A percentile compares a stretch with the other conserved stretches of the same genome.
phyloP scores from a whole-genome alignment of 768 basidiomycete species.

The Daedalea quercina region DNA sequence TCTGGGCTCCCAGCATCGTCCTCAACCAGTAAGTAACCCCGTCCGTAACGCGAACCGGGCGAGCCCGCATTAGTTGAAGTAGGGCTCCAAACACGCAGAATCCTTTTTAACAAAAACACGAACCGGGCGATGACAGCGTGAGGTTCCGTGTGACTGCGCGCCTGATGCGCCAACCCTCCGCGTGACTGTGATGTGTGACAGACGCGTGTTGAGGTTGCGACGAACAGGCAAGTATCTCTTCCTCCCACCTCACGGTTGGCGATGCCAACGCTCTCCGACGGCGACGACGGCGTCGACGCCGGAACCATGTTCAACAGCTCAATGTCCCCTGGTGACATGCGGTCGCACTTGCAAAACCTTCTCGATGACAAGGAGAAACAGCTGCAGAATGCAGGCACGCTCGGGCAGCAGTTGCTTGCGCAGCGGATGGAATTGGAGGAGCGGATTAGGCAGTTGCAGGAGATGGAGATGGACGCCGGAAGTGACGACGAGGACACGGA shows the following conservation, averaged over 20 bases:
- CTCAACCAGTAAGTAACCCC: no score
- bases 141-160: not conserved
- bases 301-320: constrained; percentile 8
- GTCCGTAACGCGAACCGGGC: no score
- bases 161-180: not conserved
- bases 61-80: no score
- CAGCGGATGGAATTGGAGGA: constrained; percentile 94
- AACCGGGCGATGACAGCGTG: not conserved
- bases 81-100: no score
- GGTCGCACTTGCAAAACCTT: constrained; percentile 42
- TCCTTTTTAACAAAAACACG: not conserved
- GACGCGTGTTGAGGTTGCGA: not conserved
- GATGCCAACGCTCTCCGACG: constrained; percentile 29
- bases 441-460: constrained; percentile 77
- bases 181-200: constrained; percentile 1
- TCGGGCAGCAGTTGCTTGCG: constrained; percentile 88
- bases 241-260: not conserved
- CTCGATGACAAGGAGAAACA: constrained; percentile 90
- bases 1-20: no score
- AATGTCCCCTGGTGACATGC: constrained; percentile 24
- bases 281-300: constrained; percentile 16
- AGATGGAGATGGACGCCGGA: constrained; percentile 45
- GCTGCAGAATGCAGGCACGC: constrained; percentile 83
- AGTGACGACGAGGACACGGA: constrained; percentile 47
- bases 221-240: not conserved